These are phyloP conservation scores for Arthrobotrys iridis DNA, from an alignment of 2,329 filamentous ascomycete species.

Conservation along the genomic window DNA sequence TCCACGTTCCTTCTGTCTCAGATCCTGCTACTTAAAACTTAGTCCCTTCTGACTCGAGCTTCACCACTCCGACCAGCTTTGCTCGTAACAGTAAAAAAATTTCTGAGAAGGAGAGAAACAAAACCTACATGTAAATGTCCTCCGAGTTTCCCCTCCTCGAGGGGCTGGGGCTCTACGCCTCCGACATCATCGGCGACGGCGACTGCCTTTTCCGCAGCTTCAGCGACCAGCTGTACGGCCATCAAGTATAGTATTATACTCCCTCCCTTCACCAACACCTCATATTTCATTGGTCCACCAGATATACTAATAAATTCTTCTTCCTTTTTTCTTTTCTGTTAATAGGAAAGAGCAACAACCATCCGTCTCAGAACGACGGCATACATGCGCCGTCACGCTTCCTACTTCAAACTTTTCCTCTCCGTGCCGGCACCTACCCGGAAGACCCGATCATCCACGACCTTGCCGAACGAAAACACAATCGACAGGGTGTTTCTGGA, in stretches of 20 bases:
- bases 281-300: conserved; percentile 27
- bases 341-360: conserved; percentile 58
- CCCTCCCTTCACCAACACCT: conserved; percentile 19
- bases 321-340: too few species aligned
- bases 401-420: conserved; percentile 74
- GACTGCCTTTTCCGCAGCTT: conserved; percentile 61
- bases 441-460: conserved; percentile 63
- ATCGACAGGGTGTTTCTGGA: conserved; percentile 66
- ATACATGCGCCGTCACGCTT: conserved; percentile 70
- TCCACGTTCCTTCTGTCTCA: too few species aligned
- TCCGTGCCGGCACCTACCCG: conserved; percentile 67
- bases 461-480: conserved; percentile 67
- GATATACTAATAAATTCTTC: neutral
- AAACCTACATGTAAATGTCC: conserved; percentile 55
- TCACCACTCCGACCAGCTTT: neutral
- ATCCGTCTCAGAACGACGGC: conserved; percentile 68
- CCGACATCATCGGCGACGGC: conserved; percentile 72
- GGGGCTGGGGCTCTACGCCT: conserved; percentile 69
- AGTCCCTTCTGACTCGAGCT: neutral
- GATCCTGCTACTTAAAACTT: neutral
- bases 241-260: conserved; percentile 46
- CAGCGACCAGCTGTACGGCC: conserved; percentile 57
- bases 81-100: neutral
- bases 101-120: neutral
- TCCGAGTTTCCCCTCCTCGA: conserved; percentile 69